phyloP scores from a whole-genome alignment of 768 basidiomycete genomes.

The Trametes cinnabarina region DNA sequence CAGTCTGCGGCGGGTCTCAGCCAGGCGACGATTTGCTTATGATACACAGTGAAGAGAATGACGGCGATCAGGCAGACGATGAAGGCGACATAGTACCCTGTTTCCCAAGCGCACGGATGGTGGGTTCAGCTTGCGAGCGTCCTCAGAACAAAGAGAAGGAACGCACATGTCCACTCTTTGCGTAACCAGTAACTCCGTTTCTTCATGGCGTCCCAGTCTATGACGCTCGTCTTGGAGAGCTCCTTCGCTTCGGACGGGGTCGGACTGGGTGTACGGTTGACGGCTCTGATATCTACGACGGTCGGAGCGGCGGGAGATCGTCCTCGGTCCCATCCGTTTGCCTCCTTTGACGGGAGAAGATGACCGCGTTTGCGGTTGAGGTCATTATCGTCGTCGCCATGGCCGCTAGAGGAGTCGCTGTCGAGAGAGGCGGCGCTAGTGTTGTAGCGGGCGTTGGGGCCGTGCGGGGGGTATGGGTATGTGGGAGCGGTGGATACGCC shows the following conservation, averaged over 20 bases:
- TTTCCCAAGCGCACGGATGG: no score
- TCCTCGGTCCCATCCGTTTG: background rate
- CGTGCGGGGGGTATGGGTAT: conserved; percentile 19
- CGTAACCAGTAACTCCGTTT: conserved; percentile 33
- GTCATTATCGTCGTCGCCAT: conserved; percentile 9
- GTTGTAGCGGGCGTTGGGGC: conserved; percentile 6
- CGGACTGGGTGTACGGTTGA: conserved; percentile 35
- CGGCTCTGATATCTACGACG: conserved; percentile 19
- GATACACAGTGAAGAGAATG: conserved; percentile 43
- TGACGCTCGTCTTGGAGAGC: conserved; percentile 25
- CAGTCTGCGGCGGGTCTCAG: conserved; percentile 63
- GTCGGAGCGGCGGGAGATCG: background rate
- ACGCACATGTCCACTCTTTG: conserved; percentile 36
- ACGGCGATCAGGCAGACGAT: conserved; percentile 33
- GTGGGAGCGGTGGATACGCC: conserved; percentile 9
- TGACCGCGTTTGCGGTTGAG: background rate
- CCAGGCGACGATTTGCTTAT: conserved; percentile 62
- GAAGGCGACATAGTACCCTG: conserved; percentile 36
- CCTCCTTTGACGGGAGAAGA: background rate
- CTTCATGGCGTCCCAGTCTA: conserved; percentile 33
- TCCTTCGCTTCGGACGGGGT: conserved; percentile 35
- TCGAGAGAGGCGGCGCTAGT: conserved; percentile 19
- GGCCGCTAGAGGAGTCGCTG: conserved; percentile 11
- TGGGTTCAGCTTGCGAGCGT: background rate
- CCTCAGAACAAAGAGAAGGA: background rate